phyloP scores from a whole-genome alignment of 352 stramenopile species.

The Thraustotheca clavata region DNA sequence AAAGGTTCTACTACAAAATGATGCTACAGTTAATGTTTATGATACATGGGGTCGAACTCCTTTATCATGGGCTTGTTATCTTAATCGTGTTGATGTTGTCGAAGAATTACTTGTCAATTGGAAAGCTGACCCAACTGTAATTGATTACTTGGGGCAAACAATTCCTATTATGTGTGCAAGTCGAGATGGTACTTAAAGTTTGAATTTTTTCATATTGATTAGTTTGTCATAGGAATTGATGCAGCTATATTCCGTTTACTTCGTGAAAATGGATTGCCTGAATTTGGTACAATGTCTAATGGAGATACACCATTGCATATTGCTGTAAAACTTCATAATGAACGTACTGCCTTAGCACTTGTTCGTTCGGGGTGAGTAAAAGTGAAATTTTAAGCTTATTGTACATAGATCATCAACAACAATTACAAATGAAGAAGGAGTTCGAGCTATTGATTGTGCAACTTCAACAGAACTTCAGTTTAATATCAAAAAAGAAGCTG shows the following conservation, averaged over 20 bases:
- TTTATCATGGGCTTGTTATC: slow-evolving; percentile 57
- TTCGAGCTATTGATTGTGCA: slow-evolving; percentile 66
- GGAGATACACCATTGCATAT: slow-evolving; percentile 67
- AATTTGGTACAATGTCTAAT: slow-evolving; percentile 40
- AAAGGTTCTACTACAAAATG: slow-evolving; percentile 37
- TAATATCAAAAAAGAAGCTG: slow-evolving; percentile 65
- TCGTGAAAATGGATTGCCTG: neutral
- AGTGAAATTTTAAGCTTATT: neutral
- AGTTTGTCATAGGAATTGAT: neutral
- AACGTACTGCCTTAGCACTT: slow-evolving; percentile 49
- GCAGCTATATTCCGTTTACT: slow-evolving; percentile 2
- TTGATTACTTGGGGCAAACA: neutral
- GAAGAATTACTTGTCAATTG: slow-evolving; percentile 34
- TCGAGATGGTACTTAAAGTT: neutral
- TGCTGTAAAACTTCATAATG: slow-evolving; percentile 60
- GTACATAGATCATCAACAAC: slow-evolving; percentile 29
- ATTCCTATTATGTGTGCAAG: neutral
- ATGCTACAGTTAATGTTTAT: slow-evolving; percentile 52
- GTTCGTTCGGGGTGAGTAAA: slow-evolving; percentile 39
- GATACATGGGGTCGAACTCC: slow-evolving; percentile 63
- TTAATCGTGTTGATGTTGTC: slow-evolving; percentile 49
- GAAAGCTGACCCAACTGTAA: neutral
- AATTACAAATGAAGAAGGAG: slow-evolving; percentile 51
- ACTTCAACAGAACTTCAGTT: slow-evolving; percentile 72
- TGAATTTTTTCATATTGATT: too few species aligned